These are phyloP conservation scores for Gossypium bickii DNA, from an alignment of 345 rosid species.

Conservation along the genomic window DNA sequence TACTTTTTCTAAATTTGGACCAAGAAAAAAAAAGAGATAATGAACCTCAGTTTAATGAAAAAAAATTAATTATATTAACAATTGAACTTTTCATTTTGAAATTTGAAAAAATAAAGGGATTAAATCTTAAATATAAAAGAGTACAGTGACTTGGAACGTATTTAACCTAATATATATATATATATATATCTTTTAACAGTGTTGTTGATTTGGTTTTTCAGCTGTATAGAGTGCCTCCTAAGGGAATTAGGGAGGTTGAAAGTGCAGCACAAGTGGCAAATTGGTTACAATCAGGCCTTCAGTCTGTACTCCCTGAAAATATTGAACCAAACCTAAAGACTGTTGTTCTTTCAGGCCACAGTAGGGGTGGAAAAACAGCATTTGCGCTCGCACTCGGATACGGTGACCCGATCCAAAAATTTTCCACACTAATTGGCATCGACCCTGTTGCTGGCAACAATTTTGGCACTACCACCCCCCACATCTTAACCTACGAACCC, in stretches of 20 bases:
- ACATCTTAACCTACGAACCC: constrained; percentile 17
- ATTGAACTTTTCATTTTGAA: too few relatives aligned
- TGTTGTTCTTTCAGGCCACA: constrained; percentile 36
- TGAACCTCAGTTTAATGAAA: too few relatives aligned
- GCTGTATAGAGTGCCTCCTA: not conserved
- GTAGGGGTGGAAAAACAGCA: constrained; percentile 38
- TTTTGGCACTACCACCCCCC: constrained; percentile 9
- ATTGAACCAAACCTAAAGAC: constrained; percentile 10
- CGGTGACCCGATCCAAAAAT: not conserved
- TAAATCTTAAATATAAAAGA: too few relatives aligned
- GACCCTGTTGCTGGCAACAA: constrained; percentile 34
- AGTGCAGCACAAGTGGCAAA: constrained; percentile 24
- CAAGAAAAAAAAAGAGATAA: too few relatives aligned
- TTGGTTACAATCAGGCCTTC: constrained; percentile 28
- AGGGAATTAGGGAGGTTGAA: constrained; percentile 25
- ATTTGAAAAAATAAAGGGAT: too few relatives aligned
- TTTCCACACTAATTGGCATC: constrained; percentile 27
- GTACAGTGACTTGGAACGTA: too few relatives aligned
- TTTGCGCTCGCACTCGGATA: constrained; percentile 33
- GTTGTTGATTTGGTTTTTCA: not conserved
- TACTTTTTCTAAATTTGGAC: too few relatives aligned
- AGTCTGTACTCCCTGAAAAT: constrained; percentile 15
- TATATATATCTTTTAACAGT: too few relatives aligned
- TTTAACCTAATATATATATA: too few relatives aligned
- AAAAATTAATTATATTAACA: too few relatives aligned